phyloP scores from a whole-genome alignment of 768 basidiomycete species.

The Hericium alpestre region DNA sequence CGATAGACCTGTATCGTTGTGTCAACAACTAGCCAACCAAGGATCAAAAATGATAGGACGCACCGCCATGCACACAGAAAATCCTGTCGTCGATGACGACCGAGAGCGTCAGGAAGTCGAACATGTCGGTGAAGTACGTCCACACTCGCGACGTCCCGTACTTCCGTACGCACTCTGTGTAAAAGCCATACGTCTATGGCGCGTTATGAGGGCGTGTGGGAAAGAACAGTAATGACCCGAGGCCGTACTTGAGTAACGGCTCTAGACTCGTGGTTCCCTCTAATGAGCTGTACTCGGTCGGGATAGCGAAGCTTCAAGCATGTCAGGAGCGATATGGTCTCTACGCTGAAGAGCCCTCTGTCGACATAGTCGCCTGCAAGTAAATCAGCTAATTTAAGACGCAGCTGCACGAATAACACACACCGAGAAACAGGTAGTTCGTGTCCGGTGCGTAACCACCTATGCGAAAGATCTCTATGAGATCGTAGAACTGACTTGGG shows the following conservation, averaged over 20 bases:
- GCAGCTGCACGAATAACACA: constrained; percentile 19
- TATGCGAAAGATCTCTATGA: constrained; percentile 98
- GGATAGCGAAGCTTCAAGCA: constrained; percentile 96
- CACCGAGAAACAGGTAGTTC: constrained; percentile 96
- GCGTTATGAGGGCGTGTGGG: background rate
- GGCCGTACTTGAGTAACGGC: constrained; percentile 92
- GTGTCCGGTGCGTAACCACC: constrained; percentile 94
- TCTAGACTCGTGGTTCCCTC: constrained; percentile 95
- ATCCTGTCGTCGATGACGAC: constrained; percentile 98
- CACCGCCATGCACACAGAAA: constrained; percentile 98
- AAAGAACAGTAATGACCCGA: constrained; percentile 6
- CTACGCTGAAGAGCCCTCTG: constrained; percentile 93
- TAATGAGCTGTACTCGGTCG: constrained; percentile 89
- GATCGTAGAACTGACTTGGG: constrained; percentile 95
- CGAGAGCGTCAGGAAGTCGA: constrained; percentile 94
- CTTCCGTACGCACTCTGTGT: constrained; percentile 95
- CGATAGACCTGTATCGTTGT: constrained; percentile 59
- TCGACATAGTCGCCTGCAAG: constrained; percentile 92
- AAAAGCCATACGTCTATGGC: constrained; percentile 91
- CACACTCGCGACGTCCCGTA: constrained; percentile 94
- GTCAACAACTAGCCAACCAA: constrained; percentile 6
- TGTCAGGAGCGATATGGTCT: constrained; percentile 94
- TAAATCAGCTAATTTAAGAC: background rate
- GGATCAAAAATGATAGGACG: constrained; percentile 10
- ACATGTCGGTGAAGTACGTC: constrained; percentile 99